phyloP scores from a whole-genome alignment of 2,329 filamentous ascomycete genomes.

The Fusarium drepaniforme region DNA sequence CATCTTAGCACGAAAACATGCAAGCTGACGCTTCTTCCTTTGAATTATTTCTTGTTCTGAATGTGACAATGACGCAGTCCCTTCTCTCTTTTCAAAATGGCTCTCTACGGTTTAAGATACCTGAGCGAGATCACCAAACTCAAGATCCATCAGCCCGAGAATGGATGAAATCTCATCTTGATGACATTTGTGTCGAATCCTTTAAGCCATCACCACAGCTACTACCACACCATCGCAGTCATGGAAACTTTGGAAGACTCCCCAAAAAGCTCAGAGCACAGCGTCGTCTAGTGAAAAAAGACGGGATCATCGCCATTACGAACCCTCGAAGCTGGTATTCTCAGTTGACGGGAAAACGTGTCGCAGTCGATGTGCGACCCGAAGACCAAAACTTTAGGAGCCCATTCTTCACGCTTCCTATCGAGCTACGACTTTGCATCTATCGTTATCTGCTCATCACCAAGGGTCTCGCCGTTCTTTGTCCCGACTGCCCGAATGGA shows the following conservation, averaged over 20 bases:
- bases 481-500: neutral
- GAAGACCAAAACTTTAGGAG: neutral
- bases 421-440: slow-evolving; percentile 22
- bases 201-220: neutral
- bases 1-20: neutral
- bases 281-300: neutral
- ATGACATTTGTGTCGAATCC: neutral
- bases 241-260: neutral
- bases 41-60: neutral
- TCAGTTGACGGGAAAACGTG: neutral
- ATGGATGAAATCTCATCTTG: neutral
- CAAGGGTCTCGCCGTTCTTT: neutral
- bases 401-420: slow-evolving; percentile 7
- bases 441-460: slow-evolving; percentile 23
- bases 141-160: neutral
- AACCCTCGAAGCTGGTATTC: neutral
- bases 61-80: neutral
- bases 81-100: neutral
- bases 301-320: neutral
- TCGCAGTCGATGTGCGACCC: neutral
- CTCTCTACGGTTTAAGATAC: neutral
- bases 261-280: neutral
- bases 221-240: neutral
- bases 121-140: neutral
- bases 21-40: neutral